Evolutionary conservation across 2,329 filamentous ascomycete species (phyloP).

Genomic region (Balansia obtecta): DNA sequence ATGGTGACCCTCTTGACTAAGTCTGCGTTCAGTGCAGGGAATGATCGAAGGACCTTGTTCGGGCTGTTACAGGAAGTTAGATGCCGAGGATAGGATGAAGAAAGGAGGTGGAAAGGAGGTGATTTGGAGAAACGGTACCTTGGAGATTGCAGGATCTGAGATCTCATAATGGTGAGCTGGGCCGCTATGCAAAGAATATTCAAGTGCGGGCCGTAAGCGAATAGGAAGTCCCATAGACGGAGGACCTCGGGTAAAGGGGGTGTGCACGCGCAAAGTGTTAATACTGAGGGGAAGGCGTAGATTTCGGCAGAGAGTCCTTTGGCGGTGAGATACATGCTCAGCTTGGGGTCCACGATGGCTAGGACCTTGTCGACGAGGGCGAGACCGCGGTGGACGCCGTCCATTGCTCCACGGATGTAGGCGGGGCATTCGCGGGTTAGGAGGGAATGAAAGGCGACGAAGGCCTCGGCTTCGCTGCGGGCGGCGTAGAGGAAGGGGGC

Average conservation of each 20-base stretch:
- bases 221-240: slow-evolving; percentile 90
- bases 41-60: slow-evolving; percentile 80
- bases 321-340: slow-evolving; percentile 70
- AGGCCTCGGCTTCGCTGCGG: slow-evolving; percentile 88
- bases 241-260: slow-evolving; percentile 89
- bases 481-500: slow-evolving; percentile 93
- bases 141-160: slow-evolving; percentile 68
- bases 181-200: slow-evolving; percentile 96
- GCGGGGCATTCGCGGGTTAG: slow-evolving; percentile 81
- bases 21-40: slow-evolving; percentile 72
- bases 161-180: slow-evolving; percentile 78
- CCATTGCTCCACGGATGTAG: slow-evolving; percentile 93
- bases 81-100: too few species aligned
- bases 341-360: slow-evolving; percentile 78
- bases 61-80: slow-evolving; percentile 44
- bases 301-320: slow-evolving; percentile 88
- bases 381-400: slow-evolving; percentile 86
- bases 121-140: slow-evolving; percentile 40
- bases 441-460: slow-evolving; percentile 77
- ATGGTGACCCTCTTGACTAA: slow-evolving; percentile 77
- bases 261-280: slow-evolving; percentile 91
- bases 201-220: slow-evolving; percentile 87
- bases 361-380: slow-evolving; percentile 86
- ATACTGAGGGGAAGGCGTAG: slow-evolving; percentile 89
- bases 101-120: too few species aligned